Base-by-base conservation (phyloP, 169 alveolate genomes). In the Eimeria falciformis region DNA sequence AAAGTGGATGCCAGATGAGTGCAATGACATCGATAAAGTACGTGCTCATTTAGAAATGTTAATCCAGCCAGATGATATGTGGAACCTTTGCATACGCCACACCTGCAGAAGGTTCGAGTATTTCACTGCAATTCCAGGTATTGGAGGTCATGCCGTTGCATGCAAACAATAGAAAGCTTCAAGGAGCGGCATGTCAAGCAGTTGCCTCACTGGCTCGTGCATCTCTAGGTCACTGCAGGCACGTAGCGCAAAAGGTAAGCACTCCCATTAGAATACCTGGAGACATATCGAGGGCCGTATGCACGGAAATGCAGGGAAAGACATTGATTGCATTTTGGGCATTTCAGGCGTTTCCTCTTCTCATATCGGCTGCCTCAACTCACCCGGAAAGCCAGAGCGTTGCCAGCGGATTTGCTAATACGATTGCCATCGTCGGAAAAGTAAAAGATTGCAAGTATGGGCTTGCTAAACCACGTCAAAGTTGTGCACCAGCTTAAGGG, bases 141-240 rank as follows among this genome's bases (percentile, higher is more conserved):
- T 25, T 89, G 73, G 45, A 73, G 81, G 90, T 89, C 73, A 89
- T 89, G 93, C 81, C 73, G 58, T 83, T 82, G 45, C 89, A 89
- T 46, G 73, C 93, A 2, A 82, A 89, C 82, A 46, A 55, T 50
- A 89, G 93, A 47, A 82, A 82, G 43, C 90, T 89, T 25, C 93
- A 89, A 75, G 93, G 93, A 9, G 93, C 93, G 27, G 93, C 93
- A 17, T 77, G 93, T 45, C 93, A 89, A 45, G 93, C 93, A 17
- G 23, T 89, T 18, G 86, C 93, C 37, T 89, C 93, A 47, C 73
- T 89, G 33, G 86, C 88, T 21, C 90, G 90, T 7, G 93, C 83
- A 50, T 89, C 93, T 12, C 93, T 89, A 3, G 65, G 56, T 5
- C 93, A 89, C 45, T 77, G 93, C 93, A 68, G 77, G 83, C 83